Evolutionary conservation across 2,329 filamentous ascomycete genomes (phyloP), one percentile per base, ranked within the genome.

Genomic region (Exophiala lecanii-corni): DNA sequence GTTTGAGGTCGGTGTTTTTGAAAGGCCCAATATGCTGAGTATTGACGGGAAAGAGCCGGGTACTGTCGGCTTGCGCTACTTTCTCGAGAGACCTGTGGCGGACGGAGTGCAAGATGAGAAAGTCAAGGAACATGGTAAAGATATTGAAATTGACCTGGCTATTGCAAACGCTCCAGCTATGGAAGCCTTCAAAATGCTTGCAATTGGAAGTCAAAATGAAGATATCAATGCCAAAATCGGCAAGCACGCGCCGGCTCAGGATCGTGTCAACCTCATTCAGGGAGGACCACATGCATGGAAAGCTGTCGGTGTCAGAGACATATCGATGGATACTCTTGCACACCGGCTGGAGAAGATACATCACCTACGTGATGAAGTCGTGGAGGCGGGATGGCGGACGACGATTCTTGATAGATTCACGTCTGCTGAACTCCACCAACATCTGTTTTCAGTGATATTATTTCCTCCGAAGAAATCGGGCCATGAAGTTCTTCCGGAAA

Each of bases 1-100:
- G 2, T 70, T 70, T 41, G 67, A 70, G 31, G 50, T 69, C 2
- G 66, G 67, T 2, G 60, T 69, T 9, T 70, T 67, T 37, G 70
- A 74, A 51, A 59, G 71, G 2, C 71, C 71, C 0, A 73, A 70
- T 43, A 73, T 74, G 71, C 59, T 72, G 3, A 64, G 62, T 13
- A 59, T 63, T 10, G 66, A 67, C 15, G 70, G 69, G 5, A 60
- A 61, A 18, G 71, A 73, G 46, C 62, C 64, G 0, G 71, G 71
- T 0, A 70, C 69, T 1, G 55, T 72, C 9, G 70, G 71, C 0
- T 66, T 70, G 39, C 66, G 68, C 21, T 60, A 72, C 55, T 74
- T 68, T 41, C 59, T 74, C 3, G 70, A 74, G 46, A 54, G 71
- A 4, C 62, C 69, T 1, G 59, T 72, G 3, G 62, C 68, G 0